Conservation (phyloP, 106 monocot species). For the Dioscorea alata region DNA sequence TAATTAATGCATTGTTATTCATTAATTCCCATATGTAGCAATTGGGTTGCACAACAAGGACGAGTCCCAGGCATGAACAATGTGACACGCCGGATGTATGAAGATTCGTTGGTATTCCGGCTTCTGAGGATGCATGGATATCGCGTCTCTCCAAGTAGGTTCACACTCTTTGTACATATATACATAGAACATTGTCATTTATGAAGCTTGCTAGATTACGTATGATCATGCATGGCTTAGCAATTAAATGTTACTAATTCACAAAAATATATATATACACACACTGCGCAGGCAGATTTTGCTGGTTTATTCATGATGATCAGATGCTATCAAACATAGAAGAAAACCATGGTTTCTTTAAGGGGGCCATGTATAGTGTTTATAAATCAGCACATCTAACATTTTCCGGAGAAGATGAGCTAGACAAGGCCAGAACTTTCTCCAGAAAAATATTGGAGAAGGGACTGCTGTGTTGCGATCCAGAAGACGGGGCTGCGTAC, state of each 20-base stretch:
- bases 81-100: background rate
- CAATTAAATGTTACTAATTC: background rate
- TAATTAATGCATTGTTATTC: background rate
- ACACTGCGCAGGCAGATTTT: conserved; percentile 6
- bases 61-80: background rate
- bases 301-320: conserved; percentile 18
- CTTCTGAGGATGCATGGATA: conserved; percentile 26
- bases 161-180: background rate
- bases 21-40: background rate
- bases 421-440: conserved; percentile 13
- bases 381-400: conserved; percentile 22
- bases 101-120: conserved; percentile 19
- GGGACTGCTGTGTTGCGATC: background rate
- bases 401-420: conserved; percentile 16
- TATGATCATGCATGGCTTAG: background rate
- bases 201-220: no score
- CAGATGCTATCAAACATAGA: conserved; percentile 11
- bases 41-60: conserved; percentile 9
- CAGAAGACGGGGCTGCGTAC: background rate
- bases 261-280: no score
- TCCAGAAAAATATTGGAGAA: conserved; percentile 6
- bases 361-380: conserved; percentile 12
- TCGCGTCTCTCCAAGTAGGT: conserved; percentile 25
- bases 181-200: no score
- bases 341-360: conserved; percentile 13